Evolutionary conservation across 768 basidiomycete species (phyloP), one percentile per base, ranked within the genome.

Genomic region (Hirschioporus abietinus): DNA sequence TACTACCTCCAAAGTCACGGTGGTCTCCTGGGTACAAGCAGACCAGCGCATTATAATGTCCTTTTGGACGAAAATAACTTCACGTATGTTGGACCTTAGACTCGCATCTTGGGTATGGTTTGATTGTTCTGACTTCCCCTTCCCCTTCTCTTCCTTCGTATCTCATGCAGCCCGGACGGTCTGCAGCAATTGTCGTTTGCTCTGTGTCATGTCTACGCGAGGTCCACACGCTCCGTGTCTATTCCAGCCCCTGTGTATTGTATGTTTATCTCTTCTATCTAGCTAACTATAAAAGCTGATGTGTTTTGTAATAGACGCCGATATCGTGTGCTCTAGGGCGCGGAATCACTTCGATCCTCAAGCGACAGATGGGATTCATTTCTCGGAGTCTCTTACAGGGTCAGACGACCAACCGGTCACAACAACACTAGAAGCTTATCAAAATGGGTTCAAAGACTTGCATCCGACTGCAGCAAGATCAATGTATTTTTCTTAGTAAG

Each of bases 181-280:
- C 75, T 94, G 58, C 93, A 94, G 70, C 81, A 83, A 0, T 74
- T 88, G 2, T 87, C 91, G 0, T 93, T 90, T 64, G 88, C 91
- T 0, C 79, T 95, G 0, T 92, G 91, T 71, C 91, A 95, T 61
- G 87, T 92, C 0, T 94, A 92, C 69, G 90, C 91, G 0, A 84
- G 91, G 1, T 86, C 90, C 10, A 92, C 91, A 2, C 86, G 91
- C 25, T 90, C 90, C 0, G 91, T 92, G 0, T 92, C 91, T 0
- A 92, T 92, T 63, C 91, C 91, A 0, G 91, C 91, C 0, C 91
- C 91, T 0, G 90, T 92, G 0, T 92, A 92, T 70, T 92, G 91
- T 92, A 71, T 71, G 88, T 75, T 18, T 20, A 18, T 18, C 42
- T 61, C 25, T 60, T 25, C 4, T 35, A 9, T 30, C 23, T 59